phyloP scores from a whole-genome alignment of 129 eudicot genomes.

The Lactuca saligna region DNA sequence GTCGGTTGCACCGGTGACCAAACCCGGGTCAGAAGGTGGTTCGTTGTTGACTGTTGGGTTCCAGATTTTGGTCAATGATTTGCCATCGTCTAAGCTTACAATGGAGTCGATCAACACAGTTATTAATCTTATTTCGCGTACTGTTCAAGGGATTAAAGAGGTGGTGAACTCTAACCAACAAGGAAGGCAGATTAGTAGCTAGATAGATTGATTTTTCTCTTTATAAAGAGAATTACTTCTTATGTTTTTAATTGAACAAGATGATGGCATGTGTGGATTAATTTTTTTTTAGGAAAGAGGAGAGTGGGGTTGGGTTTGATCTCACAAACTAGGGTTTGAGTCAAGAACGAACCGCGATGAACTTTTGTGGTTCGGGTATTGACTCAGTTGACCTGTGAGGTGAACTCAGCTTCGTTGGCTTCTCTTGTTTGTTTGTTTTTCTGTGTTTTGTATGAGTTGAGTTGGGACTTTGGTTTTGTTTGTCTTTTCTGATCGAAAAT shows the following conservation, averaged over 20 bases:
- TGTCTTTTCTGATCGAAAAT: not conserved
- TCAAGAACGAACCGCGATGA: constrained; percentile 91
- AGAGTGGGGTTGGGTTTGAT: constrained; percentile 26
- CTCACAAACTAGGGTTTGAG: constrained; percentile 50
- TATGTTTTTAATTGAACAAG: constrained; percentile 21
- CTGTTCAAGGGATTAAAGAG: constrained; percentile 58
- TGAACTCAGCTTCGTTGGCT: constrained; percentile 24
- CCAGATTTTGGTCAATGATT: constrained; percentile 60
- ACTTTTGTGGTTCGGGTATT: constrained; percentile 90
- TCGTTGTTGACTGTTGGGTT: constrained; percentile 68
- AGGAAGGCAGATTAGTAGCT: constrained; percentile 32
- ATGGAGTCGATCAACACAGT: constrained; percentile 64
- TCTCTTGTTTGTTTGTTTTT: constrained; percentile 33
- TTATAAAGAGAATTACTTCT: not conserved
- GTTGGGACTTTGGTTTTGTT: not conserved
- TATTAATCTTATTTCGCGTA: constrained; percentile 58
- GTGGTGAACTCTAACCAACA: constrained; percentile 46
- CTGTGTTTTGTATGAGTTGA: constrained; percentile 19
- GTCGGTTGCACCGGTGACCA: constrained; percentile 30
- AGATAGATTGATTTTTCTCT: not conserved
- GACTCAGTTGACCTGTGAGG: constrained; percentile 63
- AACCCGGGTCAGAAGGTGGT: constrained; percentile 44
- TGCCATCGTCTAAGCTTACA: constrained; percentile 55
- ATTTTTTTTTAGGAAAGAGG: constrained; percentile 39
- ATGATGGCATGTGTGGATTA: constrained; percentile 27